Percentiles rank a stretch among this genome's conserved stretches.
Conservation (phyloP, 2,329 filamentous ascomycete genomes). For the Xylariaceae sp. region DNA sequence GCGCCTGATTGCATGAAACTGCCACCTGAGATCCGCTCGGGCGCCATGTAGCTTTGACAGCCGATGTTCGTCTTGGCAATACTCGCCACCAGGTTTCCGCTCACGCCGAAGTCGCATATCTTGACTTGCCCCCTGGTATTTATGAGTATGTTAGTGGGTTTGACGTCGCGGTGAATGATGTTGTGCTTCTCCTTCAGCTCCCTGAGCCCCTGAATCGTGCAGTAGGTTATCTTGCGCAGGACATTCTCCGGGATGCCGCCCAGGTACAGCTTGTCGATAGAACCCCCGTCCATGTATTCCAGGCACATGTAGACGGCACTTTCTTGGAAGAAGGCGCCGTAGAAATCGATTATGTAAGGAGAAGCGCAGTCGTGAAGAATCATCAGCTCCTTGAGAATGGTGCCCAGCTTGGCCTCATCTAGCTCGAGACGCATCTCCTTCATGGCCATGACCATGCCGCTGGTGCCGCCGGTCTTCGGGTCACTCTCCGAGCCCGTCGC, state of each 20-base stretch:
- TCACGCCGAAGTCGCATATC: conserved; percentile 97
- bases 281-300: conserved; percentile 98
- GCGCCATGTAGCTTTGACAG: conserved; percentile 98
- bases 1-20: conserved; percentile 63
- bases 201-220: conserved; percentile 86
- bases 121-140: conserved; percentile 90
- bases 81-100: conserved; percentile 90
- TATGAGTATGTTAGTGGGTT: conserved; percentile 95
- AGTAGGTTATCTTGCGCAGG: conserved; percentile 80
- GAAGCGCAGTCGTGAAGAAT: conserved; percentile 92
- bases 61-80: conserved; percentile 99
- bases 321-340: conserved; percentile 97
- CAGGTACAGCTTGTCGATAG: conserved; percentile 89
- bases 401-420: conserved; percentile 92
- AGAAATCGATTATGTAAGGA: conserved; percentile 97
- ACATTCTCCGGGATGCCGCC: conserved; percentile 86
- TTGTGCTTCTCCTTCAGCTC: conserved; percentile 95
- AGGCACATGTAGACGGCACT: conserved; percentile 99
- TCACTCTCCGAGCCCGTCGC: conserved; percentile 18
- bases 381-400: conserved; percentile 95
- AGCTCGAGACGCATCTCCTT: conserved; percentile 95
- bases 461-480: conserved; percentile 36
- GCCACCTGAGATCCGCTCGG: conserved; percentile 86
- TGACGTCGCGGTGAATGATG: conserved; percentile 97
- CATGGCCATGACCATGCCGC: conserved; percentile 93